These are phyloP conservation scores for Pythium scleroteichum DNA, from an alignment of 352 stramenopile genomes.

Conservation along the genomic window DNA sequence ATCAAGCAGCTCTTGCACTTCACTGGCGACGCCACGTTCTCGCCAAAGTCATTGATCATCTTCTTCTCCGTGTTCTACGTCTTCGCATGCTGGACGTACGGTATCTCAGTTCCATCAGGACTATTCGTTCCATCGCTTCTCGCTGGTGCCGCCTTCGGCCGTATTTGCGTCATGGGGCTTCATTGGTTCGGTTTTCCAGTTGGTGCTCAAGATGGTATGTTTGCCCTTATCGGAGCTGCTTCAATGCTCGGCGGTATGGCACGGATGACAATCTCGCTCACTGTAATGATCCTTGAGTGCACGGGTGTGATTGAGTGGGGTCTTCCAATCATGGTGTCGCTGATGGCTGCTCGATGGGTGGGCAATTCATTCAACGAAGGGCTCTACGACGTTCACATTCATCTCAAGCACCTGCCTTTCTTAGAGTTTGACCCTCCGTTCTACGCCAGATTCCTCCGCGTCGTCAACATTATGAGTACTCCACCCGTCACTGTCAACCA, in stretches of 20 bases:
- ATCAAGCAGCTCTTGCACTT: slow-evolving; percentile 98
- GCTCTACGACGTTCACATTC: slow-evolving; percentile 99
- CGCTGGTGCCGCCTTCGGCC: slow-evolving; percentile 94
- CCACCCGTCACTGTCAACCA: slow-evolving; percentile 61
- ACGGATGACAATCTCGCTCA: slow-evolving; percentile 98
- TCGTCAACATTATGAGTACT: slow-evolving; percentile 77
- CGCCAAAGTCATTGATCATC: slow-evolving; percentile 91
- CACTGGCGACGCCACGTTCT: slow-evolving; percentile 89
- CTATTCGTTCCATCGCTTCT: slow-evolving; percentile 97
- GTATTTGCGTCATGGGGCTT: slow-evolving; percentile 68
- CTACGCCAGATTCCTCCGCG: slow-evolving; percentile 74
- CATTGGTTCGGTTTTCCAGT: slow-evolving; percentile 65
- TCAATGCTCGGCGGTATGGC: slow-evolving; percentile 96
- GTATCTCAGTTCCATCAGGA: slow-evolving; percentile 95
- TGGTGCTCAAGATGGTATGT: slow-evolving; percentile 90
- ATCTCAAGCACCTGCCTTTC: slow-evolving; percentile 96
- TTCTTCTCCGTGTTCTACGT: slow-evolving; percentile 96
- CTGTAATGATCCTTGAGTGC: slow-evolving; percentile 98
- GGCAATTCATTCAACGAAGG: slow-evolving; percentile 99
- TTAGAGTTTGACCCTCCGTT: slow-evolving; percentile 94
- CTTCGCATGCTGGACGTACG: slow-evolving; percentile 95
- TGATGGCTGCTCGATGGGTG: slow-evolving; percentile 96
- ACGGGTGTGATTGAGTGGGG: slow-evolving; percentile 99
- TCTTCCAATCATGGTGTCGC: slow-evolving; percentile 97
- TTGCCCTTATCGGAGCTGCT: slow-evolving; percentile 96